Base-by-base conservation (phyloP, 2,329 filamentous ascomycete species). In the Hypomyces perniciosus region DNA sequence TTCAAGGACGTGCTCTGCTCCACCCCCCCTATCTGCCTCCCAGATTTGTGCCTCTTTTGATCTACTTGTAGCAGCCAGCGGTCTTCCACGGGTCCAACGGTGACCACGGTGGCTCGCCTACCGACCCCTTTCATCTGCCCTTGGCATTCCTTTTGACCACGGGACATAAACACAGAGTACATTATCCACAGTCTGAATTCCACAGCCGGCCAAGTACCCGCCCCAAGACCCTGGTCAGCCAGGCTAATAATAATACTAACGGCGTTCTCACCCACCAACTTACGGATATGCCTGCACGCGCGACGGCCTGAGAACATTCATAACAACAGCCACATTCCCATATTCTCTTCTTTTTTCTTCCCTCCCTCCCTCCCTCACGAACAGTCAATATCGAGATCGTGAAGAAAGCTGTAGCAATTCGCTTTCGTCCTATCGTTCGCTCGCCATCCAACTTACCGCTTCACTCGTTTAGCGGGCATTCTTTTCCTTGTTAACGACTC, bases 401-500 rank as follows among this genome's bases (percentile, higher is more conserved):
- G 73, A 71, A 74, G 71, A 68, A 71, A 69, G 72, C 70, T 69
- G 69, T 66, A 64, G 66, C 57, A 56, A 54, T 66, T 69, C 64
- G 70, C 72, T 76, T 76, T 77, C 74, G 70, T 73, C 72, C 65
- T 72, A 72, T 74, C 68, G 67, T 74, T 75, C 68, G 62, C 62
- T 67, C 65, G 66, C 62, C 60, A 59, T 56, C 62, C 61, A 66
- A 76, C 71, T 65, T 60, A 85, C 84, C 84, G 85, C 85, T 88
- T 88, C 86, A 89, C 83, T 89, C 88, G 70, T 90, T 91, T 74
- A 90, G 87, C 87, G 86, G 87, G 81, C 85, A 83, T 76, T 88
- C 84, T 72, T 86, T 86, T 65, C 56, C 50, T 51, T 54, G 43
- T 49, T 29, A 46, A 33, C 9, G 53, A 13, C 47, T 33, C 33